phyloP scores from a whole-genome alignment of 352 stramenopile genomes.

The Pythium brassicae region DNA sequence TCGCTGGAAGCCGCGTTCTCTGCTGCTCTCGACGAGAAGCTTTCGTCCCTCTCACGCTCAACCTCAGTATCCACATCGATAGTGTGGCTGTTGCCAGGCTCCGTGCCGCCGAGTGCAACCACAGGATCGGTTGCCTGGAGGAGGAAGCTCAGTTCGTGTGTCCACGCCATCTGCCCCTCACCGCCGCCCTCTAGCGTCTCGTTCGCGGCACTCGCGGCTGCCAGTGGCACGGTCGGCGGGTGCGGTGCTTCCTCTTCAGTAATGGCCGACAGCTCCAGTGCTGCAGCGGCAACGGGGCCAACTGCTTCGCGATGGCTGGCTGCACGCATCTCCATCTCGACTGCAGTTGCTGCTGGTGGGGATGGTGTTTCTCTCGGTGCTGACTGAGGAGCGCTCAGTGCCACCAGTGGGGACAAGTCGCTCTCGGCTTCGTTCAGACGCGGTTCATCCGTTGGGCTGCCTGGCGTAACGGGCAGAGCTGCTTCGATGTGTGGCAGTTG shows the following conservation, averaged over 20 bases:
- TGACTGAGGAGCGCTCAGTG: no score
- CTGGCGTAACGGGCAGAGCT: not conserved
- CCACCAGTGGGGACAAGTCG: no score
- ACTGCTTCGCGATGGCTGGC: not conserved
- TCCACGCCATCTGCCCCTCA: not conserved
- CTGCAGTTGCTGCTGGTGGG: not conserved
- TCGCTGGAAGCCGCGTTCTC: not conserved
- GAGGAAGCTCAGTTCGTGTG: not conserved
- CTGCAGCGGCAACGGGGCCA: not conserved
- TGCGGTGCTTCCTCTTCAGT: not conserved
- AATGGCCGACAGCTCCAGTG: not conserved
- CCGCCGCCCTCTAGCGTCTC: not conserved
- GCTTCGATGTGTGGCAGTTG: slow-evolving; percentile 3
- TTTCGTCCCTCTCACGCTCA: not conserved
- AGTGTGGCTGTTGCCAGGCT: no score
- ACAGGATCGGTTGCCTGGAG: no score
- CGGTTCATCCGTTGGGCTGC: not conserved
- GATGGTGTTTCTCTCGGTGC: no score
- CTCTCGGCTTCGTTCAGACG: no score
- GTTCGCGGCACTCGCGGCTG: not conserved
- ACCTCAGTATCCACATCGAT: not conserved
- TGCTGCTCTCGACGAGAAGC: not conserved
- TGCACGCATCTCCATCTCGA: not conserved
- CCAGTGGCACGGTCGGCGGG: not conserved
- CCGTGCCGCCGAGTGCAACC: no score